Evolutionary conservation across 306 rosid genomes (phyloP).

Genomic region (Fragaria ananassa): DNA sequence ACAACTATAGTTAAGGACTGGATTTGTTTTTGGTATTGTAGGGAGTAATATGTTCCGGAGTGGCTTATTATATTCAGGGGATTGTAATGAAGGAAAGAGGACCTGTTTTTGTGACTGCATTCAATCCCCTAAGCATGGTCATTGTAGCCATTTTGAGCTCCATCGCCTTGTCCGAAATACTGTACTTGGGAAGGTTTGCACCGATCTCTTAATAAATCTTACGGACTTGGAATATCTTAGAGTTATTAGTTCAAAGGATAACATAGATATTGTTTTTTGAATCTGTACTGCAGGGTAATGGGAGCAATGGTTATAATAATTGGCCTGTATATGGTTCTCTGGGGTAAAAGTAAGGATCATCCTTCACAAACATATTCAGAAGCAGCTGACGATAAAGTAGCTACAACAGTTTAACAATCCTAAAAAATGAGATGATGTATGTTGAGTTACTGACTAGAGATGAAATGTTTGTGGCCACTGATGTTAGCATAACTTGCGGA

Average conservation of each 20-base stretch:
- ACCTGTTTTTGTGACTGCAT: conserved; percentile 51
- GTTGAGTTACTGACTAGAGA: background rate
- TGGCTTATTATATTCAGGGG: conserved; percentile 40
- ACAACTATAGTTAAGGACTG: background rate
- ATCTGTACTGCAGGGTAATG: conserved; percentile 29
- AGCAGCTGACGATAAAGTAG: background rate
- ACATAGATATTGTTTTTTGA: background rate
- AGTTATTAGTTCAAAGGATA: background rate
- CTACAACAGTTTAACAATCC: conserved; percentile 16
- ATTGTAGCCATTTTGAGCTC: conserved; percentile 46
- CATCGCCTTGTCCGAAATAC: conserved; percentile 34
- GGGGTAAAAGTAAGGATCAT: conserved; percentile 51
- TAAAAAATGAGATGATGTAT: background rate
- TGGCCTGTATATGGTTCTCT: conserved; percentile 48
- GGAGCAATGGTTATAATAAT: conserved; percentile 43
- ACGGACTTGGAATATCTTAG: background rate
- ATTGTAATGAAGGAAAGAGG: conserved; percentile 45
- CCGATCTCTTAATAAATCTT: background rate
- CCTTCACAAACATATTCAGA: background rate
- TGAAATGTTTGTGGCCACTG: background rate
- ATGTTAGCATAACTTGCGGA: background rate
- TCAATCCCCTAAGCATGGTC: conserved; percentile 43
- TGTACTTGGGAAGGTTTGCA: conserved; percentile 46
- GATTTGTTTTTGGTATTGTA: conserved; percentile 21
- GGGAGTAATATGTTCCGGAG: conserved; percentile 50